Evolutionary conservation across 2,329 filamentous ascomycete species (phyloP).

Genomic region (Fusarium fracticaudum): DNA sequence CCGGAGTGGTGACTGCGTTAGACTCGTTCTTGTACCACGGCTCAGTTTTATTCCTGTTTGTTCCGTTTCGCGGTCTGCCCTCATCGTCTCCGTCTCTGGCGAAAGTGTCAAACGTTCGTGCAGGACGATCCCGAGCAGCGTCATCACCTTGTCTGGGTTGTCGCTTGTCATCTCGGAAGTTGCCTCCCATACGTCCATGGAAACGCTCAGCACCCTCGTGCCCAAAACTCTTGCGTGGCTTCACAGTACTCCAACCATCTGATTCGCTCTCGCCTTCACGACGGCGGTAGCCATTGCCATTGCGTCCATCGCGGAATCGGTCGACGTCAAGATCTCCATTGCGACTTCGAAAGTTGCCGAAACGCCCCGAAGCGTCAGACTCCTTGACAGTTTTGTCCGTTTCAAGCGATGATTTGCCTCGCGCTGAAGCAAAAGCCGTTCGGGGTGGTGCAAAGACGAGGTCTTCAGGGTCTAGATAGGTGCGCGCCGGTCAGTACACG

Average conservation of each 20-base stretch:
- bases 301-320: conserved; percentile 60
- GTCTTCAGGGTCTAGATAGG: conserved; percentile 72
- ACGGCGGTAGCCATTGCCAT: conserved; percentile 59
- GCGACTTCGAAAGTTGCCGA: conserved; percentile 64
- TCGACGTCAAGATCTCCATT: conserved; percentile 62
- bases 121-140: conserved; percentile 57
- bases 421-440: conserved; percentile 82
- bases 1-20: conserved; percentile 32
- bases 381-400: conserved; percentile 65
- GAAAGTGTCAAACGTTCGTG: conserved; percentile 62
- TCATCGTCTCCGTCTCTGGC: conserved; percentile 62
- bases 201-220: conserved; percentile 78
- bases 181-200: conserved; percentile 70
- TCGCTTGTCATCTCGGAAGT: conserved; percentile 54
- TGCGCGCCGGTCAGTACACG: conserved; percentile 24
- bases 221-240: conserved; percentile 78
- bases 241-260: conserved; percentile 79
- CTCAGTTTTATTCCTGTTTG: conserved; percentile 72
- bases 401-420: conserved; percentile 62
- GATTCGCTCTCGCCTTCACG: conserved; percentile 69
- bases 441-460: conserved; percentile 87
- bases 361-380: conserved; percentile 64
- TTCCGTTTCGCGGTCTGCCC: conserved; percentile 70
- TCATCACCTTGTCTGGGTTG: conserved; percentile 64
- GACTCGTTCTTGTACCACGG: conserved; percentile 77